These are phyloP conservation scores for Aureobasidium sp. DNA, from an alignment of 2,329 filamentous ascomycete species.

Conservation along the genomic window DNA sequence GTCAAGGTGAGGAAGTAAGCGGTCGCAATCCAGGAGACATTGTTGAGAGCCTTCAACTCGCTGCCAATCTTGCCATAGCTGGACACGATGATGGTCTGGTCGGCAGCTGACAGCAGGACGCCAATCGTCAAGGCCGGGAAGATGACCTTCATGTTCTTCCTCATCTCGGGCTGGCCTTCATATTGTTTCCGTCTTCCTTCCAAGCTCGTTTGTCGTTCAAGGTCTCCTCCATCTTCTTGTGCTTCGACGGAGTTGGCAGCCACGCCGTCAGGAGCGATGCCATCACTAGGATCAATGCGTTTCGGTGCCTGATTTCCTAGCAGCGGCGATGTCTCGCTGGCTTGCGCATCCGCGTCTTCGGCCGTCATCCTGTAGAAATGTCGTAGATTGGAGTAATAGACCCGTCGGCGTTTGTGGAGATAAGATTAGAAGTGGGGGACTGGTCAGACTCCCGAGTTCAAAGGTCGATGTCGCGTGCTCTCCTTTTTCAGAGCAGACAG, in stretches of 20 bases:
- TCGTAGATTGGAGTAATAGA: background rate
- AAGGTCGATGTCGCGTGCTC: background rate
- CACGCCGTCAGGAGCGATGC: conserved; percentile 25
- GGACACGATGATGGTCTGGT: conserved; percentile 72
- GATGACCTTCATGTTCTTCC: conserved; percentile 41
- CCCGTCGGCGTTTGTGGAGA: background rate
- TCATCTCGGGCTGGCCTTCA: conserved; percentile 43
- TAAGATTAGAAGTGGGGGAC: background rate
- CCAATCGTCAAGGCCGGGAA: conserved; percentile 56
- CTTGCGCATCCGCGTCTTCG: background rate
- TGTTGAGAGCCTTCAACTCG: conserved; percentile 66
- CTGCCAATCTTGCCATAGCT: conserved; percentile 72
- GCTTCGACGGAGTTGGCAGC: conserved; percentile 20
- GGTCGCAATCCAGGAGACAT: conserved; percentile 68
- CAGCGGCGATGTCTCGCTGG: conserved; percentile 26
- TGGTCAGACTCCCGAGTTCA: background rate
- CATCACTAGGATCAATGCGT: conserved; percentile 25
- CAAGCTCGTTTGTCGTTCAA: conserved; percentile 31
- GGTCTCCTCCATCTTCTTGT: conserved; percentile 22
- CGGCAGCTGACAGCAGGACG: conserved; percentile 65
- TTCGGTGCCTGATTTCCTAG: conserved; percentile 17
- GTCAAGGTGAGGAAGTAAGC: conserved; percentile 68
- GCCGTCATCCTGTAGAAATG: background rate
- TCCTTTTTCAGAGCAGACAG: background rate
- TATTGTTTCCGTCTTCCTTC: conserved; percentile 31